Conservation (phyloP, 2,329 filamentous ascomycete species). For the Xylariaceae sp. region DNA sequence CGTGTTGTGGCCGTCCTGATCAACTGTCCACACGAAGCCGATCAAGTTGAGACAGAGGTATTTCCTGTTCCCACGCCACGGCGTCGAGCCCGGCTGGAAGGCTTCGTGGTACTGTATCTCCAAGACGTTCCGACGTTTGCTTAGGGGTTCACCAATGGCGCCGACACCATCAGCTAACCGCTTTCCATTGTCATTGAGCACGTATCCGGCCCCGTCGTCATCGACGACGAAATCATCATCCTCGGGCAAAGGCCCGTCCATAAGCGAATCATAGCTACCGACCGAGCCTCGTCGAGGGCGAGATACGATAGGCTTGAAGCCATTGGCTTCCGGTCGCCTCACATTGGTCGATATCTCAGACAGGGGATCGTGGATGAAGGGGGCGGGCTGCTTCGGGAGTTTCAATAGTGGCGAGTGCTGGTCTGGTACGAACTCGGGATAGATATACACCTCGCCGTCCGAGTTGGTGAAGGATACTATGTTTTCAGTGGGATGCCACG, state of each 20-base stretch:
- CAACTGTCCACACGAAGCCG: slow-evolving; percentile 94
- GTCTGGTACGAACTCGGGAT: slow-evolving; percentile 61
- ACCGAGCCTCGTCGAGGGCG: slow-evolving; percentile 57
- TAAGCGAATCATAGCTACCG: slow-evolving; percentile 78
- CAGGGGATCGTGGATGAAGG: slow-evolving; percentile 78
- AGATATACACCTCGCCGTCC: slow-evolving; percentile 90
- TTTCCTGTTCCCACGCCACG: slow-evolving; percentile 89
- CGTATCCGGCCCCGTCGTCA: slow-evolving; percentile 90
- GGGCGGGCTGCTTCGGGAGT: slow-evolving; percentile 64
- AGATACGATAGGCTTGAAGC: slow-evolving; percentile 46
- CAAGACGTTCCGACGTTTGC: slow-evolving; percentile 44
- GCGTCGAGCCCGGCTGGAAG: slow-evolving; percentile 91
- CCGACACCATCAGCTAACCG: slow-evolving; percentile 50
- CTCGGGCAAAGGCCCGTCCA: slow-evolving; percentile 54
- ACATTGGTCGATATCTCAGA: slow-evolving; percentile 63
- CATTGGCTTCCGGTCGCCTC: slow-evolving; percentile 51
- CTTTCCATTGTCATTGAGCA: slow-evolving; percentile 49
- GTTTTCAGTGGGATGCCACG: slow-evolving; percentile 89
- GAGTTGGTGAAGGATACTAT: slow-evolving; percentile 86
- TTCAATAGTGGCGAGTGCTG: slow-evolving; percentile 53
- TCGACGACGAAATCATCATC: slow-evolving; percentile 85
- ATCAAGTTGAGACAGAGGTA: slow-evolving; percentile 91
- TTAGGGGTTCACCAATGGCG: slow-evolving; percentile 36
- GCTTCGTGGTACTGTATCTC: slow-evolving; percentile 69
- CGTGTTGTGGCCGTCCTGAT: slow-evolving; percentile 89